Evolutionary conservation across 345 rosid species (phyloP).

Genomic region (Ceriops decandra): DNA sequence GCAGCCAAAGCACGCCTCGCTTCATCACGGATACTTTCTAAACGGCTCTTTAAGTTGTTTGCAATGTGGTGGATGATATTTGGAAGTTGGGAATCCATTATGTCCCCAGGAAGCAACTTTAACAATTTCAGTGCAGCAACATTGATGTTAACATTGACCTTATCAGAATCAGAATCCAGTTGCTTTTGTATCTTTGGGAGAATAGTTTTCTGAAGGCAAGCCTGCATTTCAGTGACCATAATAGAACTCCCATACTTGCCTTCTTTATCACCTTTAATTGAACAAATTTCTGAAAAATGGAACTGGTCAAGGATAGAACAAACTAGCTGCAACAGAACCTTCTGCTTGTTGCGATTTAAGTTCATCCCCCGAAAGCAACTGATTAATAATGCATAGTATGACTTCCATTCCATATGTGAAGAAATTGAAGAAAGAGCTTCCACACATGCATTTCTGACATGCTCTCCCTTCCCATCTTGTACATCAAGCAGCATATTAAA

Average conservation of each 20-base stretch:
- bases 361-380: constrained; percentile 74
- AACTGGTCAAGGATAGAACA: constrained; percentile 74
- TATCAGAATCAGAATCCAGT: constrained; percentile 57
- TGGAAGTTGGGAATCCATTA: constrained; percentile 70
- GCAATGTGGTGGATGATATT: constrained; percentile 65
- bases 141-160: constrained; percentile 57
- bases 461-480: constrained; percentile 66
- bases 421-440: constrained; percentile 78
- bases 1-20: constrained; percentile 83
- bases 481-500: constrained; percentile 74
- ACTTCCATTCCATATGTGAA: constrained; percentile 68
- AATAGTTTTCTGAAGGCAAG: constrained; percentile 53
- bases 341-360: constrained; percentile 54
- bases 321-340: constrained; percentile 58
- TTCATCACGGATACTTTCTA: constrained; percentile 63
- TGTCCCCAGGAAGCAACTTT: constrained; percentile 78
- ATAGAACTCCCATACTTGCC: constrained; percentile 21
- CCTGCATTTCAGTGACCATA: constrained; percentile 40
- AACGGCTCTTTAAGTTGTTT: constrained; percentile 64
- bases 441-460: constrained; percentile 59
- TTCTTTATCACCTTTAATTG: constrained; percentile 32
- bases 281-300: constrained; percentile 47
- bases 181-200: constrained; percentile 70
- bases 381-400: constrained; percentile 59
- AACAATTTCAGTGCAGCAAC: constrained; percentile 77